phyloP scores from a whole-genome alignment of 2,329 filamentous ascomycete species.

The Nigrospora sphaerica region DNA sequence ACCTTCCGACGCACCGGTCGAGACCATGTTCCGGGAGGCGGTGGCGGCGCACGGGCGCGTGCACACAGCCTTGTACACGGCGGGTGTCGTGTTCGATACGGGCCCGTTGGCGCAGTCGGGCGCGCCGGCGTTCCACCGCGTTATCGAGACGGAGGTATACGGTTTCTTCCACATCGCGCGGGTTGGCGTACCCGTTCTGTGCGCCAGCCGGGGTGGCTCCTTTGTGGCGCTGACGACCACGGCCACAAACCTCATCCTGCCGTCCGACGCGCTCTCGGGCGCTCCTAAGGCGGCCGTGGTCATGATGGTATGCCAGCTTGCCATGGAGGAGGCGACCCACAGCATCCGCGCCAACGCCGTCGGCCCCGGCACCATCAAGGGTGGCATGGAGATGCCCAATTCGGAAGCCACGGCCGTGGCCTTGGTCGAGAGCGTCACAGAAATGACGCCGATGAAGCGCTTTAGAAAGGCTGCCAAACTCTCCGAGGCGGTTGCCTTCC shows the following conservation, averaged over 20 bases:
- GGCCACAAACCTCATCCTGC: neutral
- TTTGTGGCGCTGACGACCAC: constrained; percentile 2
- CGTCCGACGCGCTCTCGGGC: constrained; percentile 2
- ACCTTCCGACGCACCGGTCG: too few relatives aligned
- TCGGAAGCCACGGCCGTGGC: neutral
- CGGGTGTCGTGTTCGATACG: constrained; percentile 1
- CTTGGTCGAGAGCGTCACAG: neutral
- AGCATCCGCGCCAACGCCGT: constrained; percentile 4
- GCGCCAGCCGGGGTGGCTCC: neutral
- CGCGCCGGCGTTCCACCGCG: neutral
- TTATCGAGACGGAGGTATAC: constrained; percentile 3
- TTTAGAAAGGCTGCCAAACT: constrained; percentile 10
- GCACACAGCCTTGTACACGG: constrained; percentile 2
- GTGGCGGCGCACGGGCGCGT: too few relatives aligned
- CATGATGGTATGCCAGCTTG: constrained; percentile 3
- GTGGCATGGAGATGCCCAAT: constrained; percentile 2
- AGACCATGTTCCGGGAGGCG: too few relatives aligned
- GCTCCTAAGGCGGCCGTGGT: constrained; percentile 2
- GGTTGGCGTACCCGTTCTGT: constrained; percentile 1
- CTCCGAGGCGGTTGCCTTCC: constrained; percentile 12
- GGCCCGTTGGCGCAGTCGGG: neutral
- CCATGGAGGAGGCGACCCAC: constrained; percentile 1
- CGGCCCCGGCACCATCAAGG: constrained; percentile 2
- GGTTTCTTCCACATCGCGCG: constrained; percentile 4
- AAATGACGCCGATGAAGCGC: constrained; percentile 9